Evolutionary conservation across 345 rosid genomes (phyloP).

Genomic region (Triadica sebifera): DNA sequence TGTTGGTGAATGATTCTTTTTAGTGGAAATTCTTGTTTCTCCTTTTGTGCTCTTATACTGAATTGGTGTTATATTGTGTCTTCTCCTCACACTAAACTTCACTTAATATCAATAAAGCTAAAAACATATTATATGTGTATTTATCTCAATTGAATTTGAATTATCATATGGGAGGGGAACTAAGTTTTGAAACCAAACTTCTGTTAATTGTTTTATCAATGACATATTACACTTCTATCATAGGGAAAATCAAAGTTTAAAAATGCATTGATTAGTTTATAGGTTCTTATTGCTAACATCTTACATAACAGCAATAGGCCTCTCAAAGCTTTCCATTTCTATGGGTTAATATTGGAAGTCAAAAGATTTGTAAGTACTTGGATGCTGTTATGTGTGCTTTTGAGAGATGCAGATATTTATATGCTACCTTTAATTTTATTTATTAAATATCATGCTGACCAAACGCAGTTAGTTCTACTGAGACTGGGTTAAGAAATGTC

Average conservation of each 20-base stretch:
- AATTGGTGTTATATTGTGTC: constrained; percentile 12
- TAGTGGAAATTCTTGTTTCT: constrained; percentile 33
- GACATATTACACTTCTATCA: neutral
- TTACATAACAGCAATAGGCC: neutral
- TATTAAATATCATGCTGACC: neutral
- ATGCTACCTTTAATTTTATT: neutral
- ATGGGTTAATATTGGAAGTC: too few species aligned
- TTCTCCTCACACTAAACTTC: neutral
- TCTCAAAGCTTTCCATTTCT: neutral
- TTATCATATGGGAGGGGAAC: neutral
- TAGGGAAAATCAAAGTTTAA: neutral
- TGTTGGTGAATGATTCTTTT: constrained; percentile 42
- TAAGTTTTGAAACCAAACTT: neutral
- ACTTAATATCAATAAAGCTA: constrained; percentile 1
- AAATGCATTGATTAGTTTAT: neutral
- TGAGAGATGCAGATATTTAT: neutral
- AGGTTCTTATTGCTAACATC: neutral
- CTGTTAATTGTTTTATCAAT: neutral
- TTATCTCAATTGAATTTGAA: neutral
- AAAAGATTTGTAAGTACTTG: too few species aligned
- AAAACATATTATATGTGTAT: neutral
- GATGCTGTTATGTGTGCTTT: neutral
- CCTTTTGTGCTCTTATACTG: constrained; percentile 10
- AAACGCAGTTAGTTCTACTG: neutral
- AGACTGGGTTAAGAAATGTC: neutral